Evolutionary conservation across 225 moss, liverwort and hornwort species (phyloP), one percentile per base, ranked within the genome.

Genomic region (Sphagnum tenellum): DNA sequence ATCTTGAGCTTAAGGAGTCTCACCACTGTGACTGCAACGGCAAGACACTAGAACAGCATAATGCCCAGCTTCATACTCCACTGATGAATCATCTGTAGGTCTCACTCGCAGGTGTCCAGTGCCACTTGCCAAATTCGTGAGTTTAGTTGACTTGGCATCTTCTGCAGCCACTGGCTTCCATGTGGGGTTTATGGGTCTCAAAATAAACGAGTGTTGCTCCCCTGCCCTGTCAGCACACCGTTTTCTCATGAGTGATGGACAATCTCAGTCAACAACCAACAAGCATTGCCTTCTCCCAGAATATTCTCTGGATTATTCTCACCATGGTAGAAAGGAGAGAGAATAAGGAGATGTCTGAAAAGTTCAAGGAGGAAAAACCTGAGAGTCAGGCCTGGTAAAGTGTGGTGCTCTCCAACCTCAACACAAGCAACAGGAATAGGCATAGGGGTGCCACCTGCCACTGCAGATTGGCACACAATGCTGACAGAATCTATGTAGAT

Each of bases 21-120:
- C 13, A 86, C 98, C 98, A 73, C 90, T 90, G 62, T 98, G 98
- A 70, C 90, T 98, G 72, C 90, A 93, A 77, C 82, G 90, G 71
- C 93, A 98, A 45, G 98, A 98, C 60, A 98, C 84, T 63, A 98
- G 79, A 47, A 98, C 84, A 67, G 90, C 98, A 79, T 93, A 98
- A 71, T 87, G 83, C 64, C 82, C 93, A 63, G 68, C 81, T 61
- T 82, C 87, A 65, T 73, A 69, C 60, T 73, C 74, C 73, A 74
- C 56, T 10, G 48, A 8, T 13, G 67, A 44, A 12, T 86, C 83
- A 64, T 78, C 87, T 64, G 64, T 61, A 12, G 45, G 62, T 72
- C 82, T 84, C 62, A 69, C 73, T 75, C 74, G 80, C 12, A 72
- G 71, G 55, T 52, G 69, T 55, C 76, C 45, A 49, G 70, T 66